phyloP scores from a whole-genome alignment of 495 filamentous ascomycete species.

The Ramalina intermedia region DNA sequence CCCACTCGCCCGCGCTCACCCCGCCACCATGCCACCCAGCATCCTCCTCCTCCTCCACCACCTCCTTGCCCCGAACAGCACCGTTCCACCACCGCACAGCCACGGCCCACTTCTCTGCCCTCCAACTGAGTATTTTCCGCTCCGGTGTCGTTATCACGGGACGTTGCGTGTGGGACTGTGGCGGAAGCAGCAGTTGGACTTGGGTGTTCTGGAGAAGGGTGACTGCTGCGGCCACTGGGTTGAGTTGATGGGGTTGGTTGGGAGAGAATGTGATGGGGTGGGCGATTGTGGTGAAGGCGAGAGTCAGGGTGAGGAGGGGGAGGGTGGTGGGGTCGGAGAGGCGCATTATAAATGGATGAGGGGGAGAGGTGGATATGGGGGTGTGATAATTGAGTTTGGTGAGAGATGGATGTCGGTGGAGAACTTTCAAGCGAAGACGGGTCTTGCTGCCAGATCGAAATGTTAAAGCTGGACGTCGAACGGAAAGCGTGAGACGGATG shows the following conservation, averaged over 20 bases:
- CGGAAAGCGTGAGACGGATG: neutral
- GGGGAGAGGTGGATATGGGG: neutral
- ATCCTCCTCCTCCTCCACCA: neutral
- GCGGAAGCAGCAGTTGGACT: neutral
- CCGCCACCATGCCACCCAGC: neutral
- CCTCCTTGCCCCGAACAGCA: neutral
- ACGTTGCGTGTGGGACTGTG: neutral
- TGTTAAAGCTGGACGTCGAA: neutral
- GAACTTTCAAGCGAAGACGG: neutral
- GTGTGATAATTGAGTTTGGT: neutral
- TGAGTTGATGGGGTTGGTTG: neutral
- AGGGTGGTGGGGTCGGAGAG: neutral
- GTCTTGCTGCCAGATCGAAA: neutral
- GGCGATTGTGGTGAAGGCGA: neutral
- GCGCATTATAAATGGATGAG: neutral
- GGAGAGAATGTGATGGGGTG: neutral
- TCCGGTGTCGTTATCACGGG: neutral
- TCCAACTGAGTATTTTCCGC: neutral
- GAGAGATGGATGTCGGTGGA: neutral
- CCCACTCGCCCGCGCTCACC: conserved; percentile 8
- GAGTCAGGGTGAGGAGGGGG: neutral
- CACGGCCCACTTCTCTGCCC: neutral
- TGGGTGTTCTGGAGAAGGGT: neutral
- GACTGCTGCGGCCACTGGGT: neutral
- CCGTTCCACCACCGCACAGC: neutral